Percentiles rank a stretch among this genome's conserved stretches.
These are phyloP conservation scores for Exophiala mesophila DNA, from an alignment of 2,329 filamentous ascomycete genomes.

Conservation along the genomic window DNA sequence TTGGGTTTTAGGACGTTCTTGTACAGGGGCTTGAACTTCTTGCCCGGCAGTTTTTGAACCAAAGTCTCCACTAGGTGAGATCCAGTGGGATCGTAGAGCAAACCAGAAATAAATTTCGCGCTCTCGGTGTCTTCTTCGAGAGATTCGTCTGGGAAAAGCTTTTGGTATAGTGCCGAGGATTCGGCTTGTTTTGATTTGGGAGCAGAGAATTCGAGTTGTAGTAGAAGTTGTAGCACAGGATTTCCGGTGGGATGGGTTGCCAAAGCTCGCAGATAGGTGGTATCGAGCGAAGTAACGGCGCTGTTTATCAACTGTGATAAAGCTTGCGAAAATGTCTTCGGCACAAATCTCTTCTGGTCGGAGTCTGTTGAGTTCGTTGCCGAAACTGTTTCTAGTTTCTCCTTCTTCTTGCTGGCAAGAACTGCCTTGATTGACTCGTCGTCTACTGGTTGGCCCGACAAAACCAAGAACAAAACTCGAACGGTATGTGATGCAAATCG, in stretches of 20 bases:
- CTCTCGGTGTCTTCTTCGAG: constrained; percentile 68
- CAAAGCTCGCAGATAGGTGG: constrained; percentile 73
- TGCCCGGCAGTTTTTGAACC: constrained; percentile 73
- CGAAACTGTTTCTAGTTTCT: constrained; percentile 64
- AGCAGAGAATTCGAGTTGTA: constrained; percentile 77
- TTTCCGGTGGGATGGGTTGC: constrained; percentile 88
- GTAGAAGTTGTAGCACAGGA: constrained; percentile 81
- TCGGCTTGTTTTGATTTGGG: constrained; percentile 64
- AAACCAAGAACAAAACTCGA: constrained; percentile 75
- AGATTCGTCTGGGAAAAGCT: constrained; percentile 73
- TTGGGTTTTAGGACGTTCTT: constrained; percentile 72
- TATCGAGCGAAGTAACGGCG: constrained; percentile 68
- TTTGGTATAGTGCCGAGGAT: constrained; percentile 64
- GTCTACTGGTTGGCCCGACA: constrained; percentile 77
- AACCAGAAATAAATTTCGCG: constrained; percentile 74
- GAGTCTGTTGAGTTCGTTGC: constrained; percentile 43
- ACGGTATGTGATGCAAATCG: constrained; percentile 86
- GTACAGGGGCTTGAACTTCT: constrained; percentile 85
- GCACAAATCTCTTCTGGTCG: constrained; percentile 56
- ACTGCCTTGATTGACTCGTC: constrained; percentile 64
- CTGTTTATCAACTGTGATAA: constrained; percentile 77
- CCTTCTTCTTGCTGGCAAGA: constrained; percentile 90
- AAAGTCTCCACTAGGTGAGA: constrained; percentile 87
- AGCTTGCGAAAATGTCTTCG: constrained; percentile 70
- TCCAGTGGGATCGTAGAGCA: constrained; percentile 86